Evolutionary conservation across 176 grass and related monocot species (phyloP).

Genomic region (Musa itinerans): DNA sequence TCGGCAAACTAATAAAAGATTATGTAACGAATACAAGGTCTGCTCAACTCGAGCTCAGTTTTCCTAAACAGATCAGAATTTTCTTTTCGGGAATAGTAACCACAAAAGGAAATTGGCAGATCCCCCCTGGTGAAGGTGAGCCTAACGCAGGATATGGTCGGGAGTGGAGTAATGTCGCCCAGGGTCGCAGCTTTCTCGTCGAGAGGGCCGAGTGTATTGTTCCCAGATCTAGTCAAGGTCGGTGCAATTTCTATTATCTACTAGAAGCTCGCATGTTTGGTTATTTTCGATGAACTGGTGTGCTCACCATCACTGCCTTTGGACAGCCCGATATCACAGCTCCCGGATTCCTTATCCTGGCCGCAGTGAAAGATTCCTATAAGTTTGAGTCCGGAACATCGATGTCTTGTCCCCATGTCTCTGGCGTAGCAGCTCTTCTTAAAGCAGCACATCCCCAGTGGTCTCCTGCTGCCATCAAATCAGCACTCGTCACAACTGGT

Average conservation of each 20-base stretch:
- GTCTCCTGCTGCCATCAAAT: slow-evolving; percentile 81
- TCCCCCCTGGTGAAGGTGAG: slow-evolving; percentile 16
- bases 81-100: too few species aligned
- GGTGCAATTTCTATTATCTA: not conserved
- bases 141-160: slow-evolving; percentile 24
- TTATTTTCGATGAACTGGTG: not conserved
- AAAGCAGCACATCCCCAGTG: slow-evolving; percentile 52
- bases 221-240: slow-evolving; percentile 60
- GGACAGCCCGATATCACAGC: slow-evolving; percentile 53
- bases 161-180: too few species aligned
- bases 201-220: slow-evolving; percentile 56
- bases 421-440: slow-evolving; percentile 53
- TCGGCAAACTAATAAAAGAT: too few species aligned
- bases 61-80: too few species aligned
- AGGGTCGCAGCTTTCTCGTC: slow-evolving; percentile 43
- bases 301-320: not conserved
- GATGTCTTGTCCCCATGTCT: slow-evolving; percentile 70
- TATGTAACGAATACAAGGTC: too few species aligned
- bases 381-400: slow-evolving; percentile 62
- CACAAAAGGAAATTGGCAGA: not conserved
- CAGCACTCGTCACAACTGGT: slow-evolving; percentile 69
- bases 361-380: slow-evolving; percentile 45
- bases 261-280: not conserved
- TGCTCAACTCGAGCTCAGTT: too few species aligned
- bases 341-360: slow-evolving; percentile 61